phyloP scores from a whole-genome alignment of 2,329 filamentous ascomycete genomes.

The Hymenoscyphus infarciens region DNA sequence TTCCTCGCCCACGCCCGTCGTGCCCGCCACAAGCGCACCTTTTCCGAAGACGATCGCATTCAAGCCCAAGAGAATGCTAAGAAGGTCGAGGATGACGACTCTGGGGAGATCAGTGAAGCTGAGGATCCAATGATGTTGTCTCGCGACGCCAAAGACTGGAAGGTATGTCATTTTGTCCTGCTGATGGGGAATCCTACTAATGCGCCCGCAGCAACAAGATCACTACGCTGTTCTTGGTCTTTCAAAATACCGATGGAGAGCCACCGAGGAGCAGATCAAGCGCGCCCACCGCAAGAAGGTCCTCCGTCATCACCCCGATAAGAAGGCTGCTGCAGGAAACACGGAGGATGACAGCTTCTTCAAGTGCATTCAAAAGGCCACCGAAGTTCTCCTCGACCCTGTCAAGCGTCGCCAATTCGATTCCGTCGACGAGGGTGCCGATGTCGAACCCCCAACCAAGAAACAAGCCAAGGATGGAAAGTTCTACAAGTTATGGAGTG shows the following conservation, averaged over 20 bases:
- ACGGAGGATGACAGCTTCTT: constrained; percentile 97
- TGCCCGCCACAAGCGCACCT: constrained; percentile 93
- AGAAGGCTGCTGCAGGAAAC: constrained; percentile 87
- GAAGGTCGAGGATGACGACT: constrained; percentile 89
- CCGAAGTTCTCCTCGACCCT: constrained; percentile 88
- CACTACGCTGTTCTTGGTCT: constrained; percentile 96
- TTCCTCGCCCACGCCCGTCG: constrained; percentile 96
- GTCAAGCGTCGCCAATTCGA: constrained; percentile 92
- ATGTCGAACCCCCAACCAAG: constrained; percentile 89
- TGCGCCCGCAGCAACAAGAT: constrained; percentile 68
- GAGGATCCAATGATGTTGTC: constrained; percentile 91
- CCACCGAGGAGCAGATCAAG: constrained; percentile 98
- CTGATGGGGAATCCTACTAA: constrained; percentile 16
- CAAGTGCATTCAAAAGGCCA: constrained; percentile 99
- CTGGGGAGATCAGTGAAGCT: constrained; percentile 85
- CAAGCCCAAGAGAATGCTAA: constrained; percentile 92
- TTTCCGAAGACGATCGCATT: constrained; percentile 97
- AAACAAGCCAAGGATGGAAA: constrained; percentile 82
- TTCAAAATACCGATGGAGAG: constrained; percentile 86
- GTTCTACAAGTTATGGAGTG: constrained; percentile 93
- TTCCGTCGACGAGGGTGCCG: constrained; percentile 89
- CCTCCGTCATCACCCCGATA: constrained; percentile 96
- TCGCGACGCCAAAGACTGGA: constrained; percentile 98
- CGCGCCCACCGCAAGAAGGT: constrained; percentile 99
- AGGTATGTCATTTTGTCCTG: constrained; percentile 55